Evolutionary conservation across 257 asterid species (phyloP), one percentile per base, ranked within the genome.

Genomic region (Fraxinus pennsylvanica): DNA sequence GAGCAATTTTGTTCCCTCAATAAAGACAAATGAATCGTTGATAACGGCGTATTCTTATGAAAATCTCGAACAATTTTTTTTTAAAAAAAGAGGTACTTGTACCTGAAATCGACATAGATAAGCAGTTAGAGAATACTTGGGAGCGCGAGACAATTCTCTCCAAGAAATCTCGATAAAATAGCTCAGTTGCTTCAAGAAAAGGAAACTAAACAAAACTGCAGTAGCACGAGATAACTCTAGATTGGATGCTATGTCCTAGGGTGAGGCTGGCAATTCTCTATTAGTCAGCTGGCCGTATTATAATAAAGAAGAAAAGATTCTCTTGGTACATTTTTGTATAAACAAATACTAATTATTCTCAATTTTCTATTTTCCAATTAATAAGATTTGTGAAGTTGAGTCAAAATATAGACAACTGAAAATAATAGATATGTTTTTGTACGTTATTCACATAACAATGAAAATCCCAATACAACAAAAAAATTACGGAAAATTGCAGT

Each of bases 71-170:
- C 15, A 0, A 10, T 3, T 14, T 43, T 2, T 3, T 14, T 43
- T 10, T 0, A 12, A 43, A 43, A 2, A 43, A 0, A 41, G 10
- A 0, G 13, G 4, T 2, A 2, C 15, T 0, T 2, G 0, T 43
- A 43, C 17, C 0, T 0, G 4, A 10, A 43, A 43, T 43, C 50
- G 4, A 43, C 50, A 43, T 1, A 0, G 15, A 2, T 43, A 4
- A 43, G 4, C 12, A 2, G 50, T 0, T 10, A 43, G 50, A 43
- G 17, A 43, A 43, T 43, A 43, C 4, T 43, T 43, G 0, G 4
- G 3, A 10, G 15, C 0, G 0, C 8, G 50, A 2, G 17, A 43
- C 50, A 43, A 43, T 2, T 10, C 0, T 12, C 50, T 12, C 2
- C 0, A 10, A 43, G 2, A 1, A 38, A 38, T 8, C 0, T 38